Evolutionary conservation across 2,329 filamentous ascomycete genomes (phyloP), one percentile per base, ranked within the genome.

Genomic region (Graphilbum fragrans): DNA sequence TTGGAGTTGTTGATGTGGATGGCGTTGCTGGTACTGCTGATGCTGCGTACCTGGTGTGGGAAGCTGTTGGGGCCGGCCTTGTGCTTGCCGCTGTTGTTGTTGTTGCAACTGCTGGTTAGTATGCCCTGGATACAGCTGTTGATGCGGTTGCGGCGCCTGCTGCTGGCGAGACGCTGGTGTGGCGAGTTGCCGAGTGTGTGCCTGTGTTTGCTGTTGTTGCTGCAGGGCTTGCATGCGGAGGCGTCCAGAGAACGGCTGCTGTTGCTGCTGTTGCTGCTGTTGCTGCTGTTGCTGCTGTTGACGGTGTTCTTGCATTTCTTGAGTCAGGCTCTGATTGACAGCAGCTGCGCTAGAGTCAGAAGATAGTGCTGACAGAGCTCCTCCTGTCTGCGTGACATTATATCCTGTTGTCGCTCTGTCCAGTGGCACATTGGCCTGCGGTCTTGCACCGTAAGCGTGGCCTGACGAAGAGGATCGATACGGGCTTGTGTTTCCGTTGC

Each of bases 71-170:
- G 8, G 25, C 25, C 14, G 25, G 8, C 14, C 9, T n/a, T n/a
- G 31, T n/a, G 17, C 27, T 21, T 18, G 19, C 4, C 29, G 29
- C 21, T 19, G 23, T 18, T 39, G 37, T 19, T 22, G 41, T 10
- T 37, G 37, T 3, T 33, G 37, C n/a, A 22, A 20, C 25, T 25
- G 38, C 12, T 33, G 38, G 17, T 33, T 16, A 7, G 10, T n/a
- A 8, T 34, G 32, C 8, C 17, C 9, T 3, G 19, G 34, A 3
- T 25, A 14, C 25, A 39, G 41, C 19, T 33, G 41, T 7, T 38
- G 25, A 8, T 39, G 39, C 36, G 52, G 35, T 52, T 53, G 6
- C 39, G 56, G 54, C 18, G 58, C 54, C 11, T 51, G 45, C 20
- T 54, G 54, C 32, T 51, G 52, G n/a, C 25, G 25, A 12, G 25